These are phyloP conservation scores for Neofusicoccum umdonicola DNA, from an alignment of 2,329 filamentous ascomycete genomes.

Conservation along the genomic window DNA sequence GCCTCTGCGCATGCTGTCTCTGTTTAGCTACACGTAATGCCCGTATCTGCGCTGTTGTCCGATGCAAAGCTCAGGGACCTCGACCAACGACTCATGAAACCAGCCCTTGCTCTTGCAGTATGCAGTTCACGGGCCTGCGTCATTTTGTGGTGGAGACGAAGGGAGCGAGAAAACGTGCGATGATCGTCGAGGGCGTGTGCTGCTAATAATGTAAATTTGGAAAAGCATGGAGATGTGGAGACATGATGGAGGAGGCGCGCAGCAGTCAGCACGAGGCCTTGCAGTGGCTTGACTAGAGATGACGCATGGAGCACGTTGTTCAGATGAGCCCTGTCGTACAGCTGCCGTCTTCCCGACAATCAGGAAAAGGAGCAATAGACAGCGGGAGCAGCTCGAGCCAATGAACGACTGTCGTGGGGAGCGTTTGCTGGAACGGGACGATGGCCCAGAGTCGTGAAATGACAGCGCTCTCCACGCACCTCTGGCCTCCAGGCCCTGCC, in stretches of 20 bases:
- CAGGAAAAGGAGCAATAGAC: conserved; percentile 6
- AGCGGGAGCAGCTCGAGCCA: not conserved
- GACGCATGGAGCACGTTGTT: not conserved
- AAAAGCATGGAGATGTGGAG: conserved; percentile 15
- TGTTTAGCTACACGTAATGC: not conserved
- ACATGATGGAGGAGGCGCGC: not conserved
- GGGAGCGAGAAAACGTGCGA: not conserved
- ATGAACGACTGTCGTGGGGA: not conserved
- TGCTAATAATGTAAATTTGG: conserved; percentile 5
- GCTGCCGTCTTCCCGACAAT: not conserved
- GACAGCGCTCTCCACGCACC: not conserved
- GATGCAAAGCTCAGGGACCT: conserved; percentile 7
- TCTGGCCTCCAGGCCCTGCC: not conserved
- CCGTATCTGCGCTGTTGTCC: not conserved
- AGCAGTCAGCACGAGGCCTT: not conserved
- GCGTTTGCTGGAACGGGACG: not conserved
- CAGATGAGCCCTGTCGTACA: not conserved
- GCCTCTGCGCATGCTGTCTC: not conserved
- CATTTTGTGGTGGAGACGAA: conserved; percentile 5
- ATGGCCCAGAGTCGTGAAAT: not conserved
- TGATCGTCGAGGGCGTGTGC: not conserved
- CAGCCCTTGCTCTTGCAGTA: conserved; percentile 6
- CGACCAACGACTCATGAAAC: not conserved
- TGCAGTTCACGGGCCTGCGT: conserved; percentile 12
- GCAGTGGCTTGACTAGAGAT: not conserved